Percentiles rank a stretch among this genome's conserved stretches.
Evolutionary conservation across 2,329 filamentous ascomycete genomes (phyloP).

Genomic region (Talaromyces sp.): DNA sequence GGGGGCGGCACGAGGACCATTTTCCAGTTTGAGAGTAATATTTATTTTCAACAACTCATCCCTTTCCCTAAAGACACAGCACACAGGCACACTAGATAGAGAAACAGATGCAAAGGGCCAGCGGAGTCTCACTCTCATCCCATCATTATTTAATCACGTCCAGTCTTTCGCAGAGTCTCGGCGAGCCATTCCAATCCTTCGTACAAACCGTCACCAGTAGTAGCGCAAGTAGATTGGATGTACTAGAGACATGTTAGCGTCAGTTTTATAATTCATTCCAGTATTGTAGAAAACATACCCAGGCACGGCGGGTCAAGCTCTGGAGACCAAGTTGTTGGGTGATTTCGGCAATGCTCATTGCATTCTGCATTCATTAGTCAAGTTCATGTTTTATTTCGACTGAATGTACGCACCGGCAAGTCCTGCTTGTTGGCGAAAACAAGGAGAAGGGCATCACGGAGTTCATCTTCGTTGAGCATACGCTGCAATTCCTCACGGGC

Average conservation of each 20-base stretch:
- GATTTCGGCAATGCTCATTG: conserved; percentile 99
- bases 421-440: conserved; percentile 99
- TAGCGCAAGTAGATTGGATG: conserved; percentile 99
- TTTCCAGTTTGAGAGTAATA: conserved; percentile 16
- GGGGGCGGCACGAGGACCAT: background rate
- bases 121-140: background rate
- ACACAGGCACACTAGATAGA: conserved; percentile 1
- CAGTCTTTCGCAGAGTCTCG: conserved; percentile 72
- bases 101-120: conserved; percentile 9
- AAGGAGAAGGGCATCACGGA: conserved; percentile 91
- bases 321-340: conserved; percentile 99
- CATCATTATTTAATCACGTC: conserved; percentile 43
- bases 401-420: conserved; percentile 72
- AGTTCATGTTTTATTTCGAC: conserved; percentile 10
- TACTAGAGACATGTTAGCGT: conserved; percentile 56
- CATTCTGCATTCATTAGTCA: conserved; percentile 63
- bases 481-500: conserved; percentile 93
- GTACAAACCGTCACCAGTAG: conserved; percentile 98
- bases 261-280: background rate
- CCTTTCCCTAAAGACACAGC: background rate
- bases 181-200: conserved; percentile 96
- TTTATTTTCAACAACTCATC: conserved; percentile 13
- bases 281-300: conserved; percentile 66
- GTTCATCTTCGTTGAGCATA: conserved; percentile 98
- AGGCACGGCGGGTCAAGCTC: conserved; percentile 96